phyloP scores from a whole-genome alignment of 768 basidiomycete genomes.

The Leccinum imitatum region DNA sequence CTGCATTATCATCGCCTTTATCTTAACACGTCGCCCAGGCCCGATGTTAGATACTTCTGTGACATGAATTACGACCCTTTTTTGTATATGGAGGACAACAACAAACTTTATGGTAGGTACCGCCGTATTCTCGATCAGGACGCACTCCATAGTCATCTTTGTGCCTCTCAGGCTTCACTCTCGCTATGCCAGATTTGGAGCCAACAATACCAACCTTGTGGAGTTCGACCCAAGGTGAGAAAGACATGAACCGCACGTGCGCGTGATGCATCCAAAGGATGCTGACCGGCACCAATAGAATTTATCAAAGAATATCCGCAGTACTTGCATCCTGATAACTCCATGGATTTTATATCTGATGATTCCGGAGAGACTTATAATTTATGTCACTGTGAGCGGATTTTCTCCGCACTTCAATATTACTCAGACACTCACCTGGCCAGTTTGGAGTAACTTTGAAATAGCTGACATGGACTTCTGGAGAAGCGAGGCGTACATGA shows the following conservation, averaged over 20 bases:
- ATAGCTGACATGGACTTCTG: constrained; percentile 84
- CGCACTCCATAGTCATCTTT: neutral
- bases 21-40: constrained; percentile 29
- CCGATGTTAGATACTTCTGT: constrained; percentile 54
- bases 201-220: constrained; percentile 66
- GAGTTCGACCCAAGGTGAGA: constrained; percentile 51
- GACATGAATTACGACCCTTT: constrained; percentile 53
- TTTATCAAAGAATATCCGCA: constrained; percentile 56
- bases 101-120: constrained; percentile 49
- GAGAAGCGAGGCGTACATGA: constrained; percentile 77
- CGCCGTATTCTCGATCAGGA: neutral
- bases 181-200: constrained; percentile 62
- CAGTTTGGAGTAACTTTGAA: constrained; percentile 95
- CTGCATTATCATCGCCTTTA: neutral
- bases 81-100: constrained; percentile 52
- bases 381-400: constrained; percentile 56
- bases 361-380: constrained; percentile 66
- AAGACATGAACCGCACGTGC: constrained; percentile 24
- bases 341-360: constrained; percentile 63
- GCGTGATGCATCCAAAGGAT: constrained; percentile 33
- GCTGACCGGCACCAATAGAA: constrained; percentile 44
- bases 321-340: constrained; percentile 54
- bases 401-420: neutral
- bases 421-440: neutral
- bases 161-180: constrained; percentile 49